A percentile compares a stretch with the other conserved stretches of the same genome.
These are phyloP conservation scores for Speleostelium caveatum DNA, from an alignment of 78 protist genomes.

Conservation along the genomic window DNA sequence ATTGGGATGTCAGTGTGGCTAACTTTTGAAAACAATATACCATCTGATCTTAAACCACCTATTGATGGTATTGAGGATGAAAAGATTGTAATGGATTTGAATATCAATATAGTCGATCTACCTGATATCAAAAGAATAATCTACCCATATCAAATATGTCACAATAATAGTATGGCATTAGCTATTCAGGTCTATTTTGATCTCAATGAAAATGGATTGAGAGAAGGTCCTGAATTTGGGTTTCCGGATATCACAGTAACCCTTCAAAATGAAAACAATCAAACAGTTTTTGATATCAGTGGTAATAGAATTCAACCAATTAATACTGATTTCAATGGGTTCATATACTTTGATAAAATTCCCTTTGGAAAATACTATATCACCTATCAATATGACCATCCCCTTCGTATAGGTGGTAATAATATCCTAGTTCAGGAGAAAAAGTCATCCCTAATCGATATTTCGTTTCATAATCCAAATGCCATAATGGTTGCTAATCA, in stretches of 20 bases:
- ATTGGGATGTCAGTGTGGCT: constrained; percentile 33
- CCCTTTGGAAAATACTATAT: neutral
- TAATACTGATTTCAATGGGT: constrained; percentile 2
- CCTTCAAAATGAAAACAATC: neutral
- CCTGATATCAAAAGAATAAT: neutral
- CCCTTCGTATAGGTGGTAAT: neutral
- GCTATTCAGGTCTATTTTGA: constrained; percentile 2
- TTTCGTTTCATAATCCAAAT: neutral
- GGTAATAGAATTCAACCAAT: constrained; percentile 1
- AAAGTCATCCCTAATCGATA: neutral
- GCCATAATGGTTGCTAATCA: too few relatives aligned
- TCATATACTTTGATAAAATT: neutral
- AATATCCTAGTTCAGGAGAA: neutral
- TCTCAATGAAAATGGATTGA: neutral
- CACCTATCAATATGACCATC: neutral
- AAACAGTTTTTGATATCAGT: neutral
- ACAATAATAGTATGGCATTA: neutral
- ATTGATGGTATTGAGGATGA: neutral
- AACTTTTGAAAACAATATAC: neutral
- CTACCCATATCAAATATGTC: neutral
- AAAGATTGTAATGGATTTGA: constrained; percentile 22
- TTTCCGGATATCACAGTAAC: neutral
- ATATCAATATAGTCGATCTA: constrained; percentile 24
- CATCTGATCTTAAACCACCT: neutral
- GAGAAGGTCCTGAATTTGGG: neutral